phyloP scores from a whole-genome alignment of 2,329 filamentous ascomycete species.

The Raffaelea ambrosiae region DNA sequence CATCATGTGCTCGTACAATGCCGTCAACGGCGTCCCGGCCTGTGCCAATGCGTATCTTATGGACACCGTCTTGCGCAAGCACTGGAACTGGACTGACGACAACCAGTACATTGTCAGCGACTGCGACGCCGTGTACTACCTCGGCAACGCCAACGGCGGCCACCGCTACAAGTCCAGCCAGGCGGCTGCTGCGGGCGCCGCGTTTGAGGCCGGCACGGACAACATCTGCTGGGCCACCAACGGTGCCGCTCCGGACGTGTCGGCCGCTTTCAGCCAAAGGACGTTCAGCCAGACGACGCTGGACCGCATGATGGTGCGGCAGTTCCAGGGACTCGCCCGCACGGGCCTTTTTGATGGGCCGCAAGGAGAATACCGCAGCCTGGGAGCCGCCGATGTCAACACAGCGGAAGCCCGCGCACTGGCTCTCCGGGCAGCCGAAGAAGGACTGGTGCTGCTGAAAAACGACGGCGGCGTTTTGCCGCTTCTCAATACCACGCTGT shows the following conservation, averaged over 20 bases:
- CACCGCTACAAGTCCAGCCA: slow-evolving; percentile 25
- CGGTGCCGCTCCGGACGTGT: slow-evolving; percentile 16
- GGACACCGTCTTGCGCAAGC: slow-evolving; percentile 52
- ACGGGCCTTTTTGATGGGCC: slow-evolving; percentile 49
- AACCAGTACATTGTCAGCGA: slow-evolving; percentile 33
- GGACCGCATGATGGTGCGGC: slow-evolving; percentile 39
- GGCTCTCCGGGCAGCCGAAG: slow-evolving; percentile 43
- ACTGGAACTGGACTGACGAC: slow-evolving; percentile 31
- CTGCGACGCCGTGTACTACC: slow-evolving; percentile 4
- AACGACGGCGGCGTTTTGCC: slow-evolving; percentile 44
- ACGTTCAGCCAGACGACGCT: slow-evolving; percentile 35
- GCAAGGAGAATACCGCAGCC: slow-evolving; percentile 31
- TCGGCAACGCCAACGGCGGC: slow-evolving; percentile 10
- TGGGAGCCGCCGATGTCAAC: slow-evolving; percentile 48
- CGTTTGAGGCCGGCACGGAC: slow-evolving; percentile 26
- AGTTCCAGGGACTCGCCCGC: slow-evolving; percentile 44
- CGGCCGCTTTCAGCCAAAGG: slow-evolving; percentile 18
- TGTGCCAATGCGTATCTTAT: slow-evolving; percentile 57
- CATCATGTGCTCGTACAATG: slow-evolving; percentile 56
- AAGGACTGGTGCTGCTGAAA: slow-evolving; percentile 42
- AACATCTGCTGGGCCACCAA: slow-evolving; percentile 16
- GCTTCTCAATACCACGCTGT: slow-evolving; percentile 21
- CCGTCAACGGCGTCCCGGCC: slow-evolving; percentile 52
- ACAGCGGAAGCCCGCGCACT: slow-evolving; percentile 44
- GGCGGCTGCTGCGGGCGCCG: slow-evolving; percentile 18